A percentile compares a stretch with the other conserved stretches of the same genome.
Evolutionary conservation across 1,284 basidiomycete genomes (phyloP).

Genomic region (Spongispora temasekensis): DNA sequence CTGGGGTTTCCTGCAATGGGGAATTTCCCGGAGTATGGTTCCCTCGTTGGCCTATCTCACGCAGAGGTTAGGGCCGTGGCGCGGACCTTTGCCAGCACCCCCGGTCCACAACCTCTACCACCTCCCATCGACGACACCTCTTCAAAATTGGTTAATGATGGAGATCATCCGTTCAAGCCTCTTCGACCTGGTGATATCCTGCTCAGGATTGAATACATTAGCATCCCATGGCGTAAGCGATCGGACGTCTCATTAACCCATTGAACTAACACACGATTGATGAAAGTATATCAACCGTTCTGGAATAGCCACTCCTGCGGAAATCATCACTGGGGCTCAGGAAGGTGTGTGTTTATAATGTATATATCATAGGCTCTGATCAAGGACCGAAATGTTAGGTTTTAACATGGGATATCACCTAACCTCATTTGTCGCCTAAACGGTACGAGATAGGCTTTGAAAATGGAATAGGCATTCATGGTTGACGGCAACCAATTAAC

Average conservation of each 20-base stretch:
- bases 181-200: slow-evolving; percentile 31
- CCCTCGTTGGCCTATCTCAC: slow-evolving; percentile 20
- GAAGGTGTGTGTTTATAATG: slow-evolving; percentile 12
- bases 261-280: no score
- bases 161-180: slow-evolving; percentile 18
- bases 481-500: slow-evolving; percentile 32
- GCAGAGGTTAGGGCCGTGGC: slow-evolving; percentile 14
- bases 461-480: slow-evolving; percentile 19
- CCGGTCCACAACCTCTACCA: slow-evolving; percentile 28
- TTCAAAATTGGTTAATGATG: slow-evolving; percentile 27
- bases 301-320: slow-evolving; percentile 24
- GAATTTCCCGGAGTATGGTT: slow-evolving; percentile 24
- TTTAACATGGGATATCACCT: slow-evolving; percentile 30
- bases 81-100: slow-evolving; percentile 17
- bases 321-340: slow-evolving; percentile 31
- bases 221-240: slow-evolving; percentile 44
- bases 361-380: neutral
- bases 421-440: slow-evolving; percentile 26
- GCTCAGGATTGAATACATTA: slow-evolving; percentile 50
- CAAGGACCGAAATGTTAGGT: no score
- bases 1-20: slow-evolving; percentile 16
- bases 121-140: slow-evolving; percentile 28
- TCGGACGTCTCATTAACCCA: neutral
- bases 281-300: slow-evolving; percentile 23
- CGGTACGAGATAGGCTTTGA: no score